Conservation (phyloP, 192 early-diverging fungal species). For the Coemansia sp. region DNA sequence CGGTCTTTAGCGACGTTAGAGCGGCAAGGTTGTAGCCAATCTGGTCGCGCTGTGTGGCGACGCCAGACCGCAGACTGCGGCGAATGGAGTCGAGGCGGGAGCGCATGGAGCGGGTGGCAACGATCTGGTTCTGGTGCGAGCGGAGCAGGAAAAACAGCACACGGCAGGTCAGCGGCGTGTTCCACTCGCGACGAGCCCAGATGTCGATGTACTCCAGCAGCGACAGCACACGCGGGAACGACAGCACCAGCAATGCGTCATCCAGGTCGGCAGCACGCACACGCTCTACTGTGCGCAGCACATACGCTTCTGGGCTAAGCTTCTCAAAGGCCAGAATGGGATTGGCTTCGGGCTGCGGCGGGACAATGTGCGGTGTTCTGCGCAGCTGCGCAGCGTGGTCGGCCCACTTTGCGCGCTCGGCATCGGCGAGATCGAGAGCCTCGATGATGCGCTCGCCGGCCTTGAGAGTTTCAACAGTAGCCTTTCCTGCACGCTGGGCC, state of each 20-base stretch:
- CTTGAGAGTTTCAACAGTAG: slow-evolving; percentile 93
- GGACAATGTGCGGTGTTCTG: slow-evolving; percentile 39
- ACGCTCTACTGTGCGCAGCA: slow-evolving; percentile 73
- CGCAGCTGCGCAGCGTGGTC: slow-evolving; percentile 59
- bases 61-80: slow-evolving; percentile 59
- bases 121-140: slow-evolving; percentile 88
- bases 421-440: slow-evolving; percentile 86
- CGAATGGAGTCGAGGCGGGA: slow-evolving; percentile 73
- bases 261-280: slow-evolving; percentile 86
- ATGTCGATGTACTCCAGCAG: slow-evolving; percentile 75
- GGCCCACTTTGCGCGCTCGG: slow-evolving; percentile 70
- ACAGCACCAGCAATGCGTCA: slow-evolving; percentile 84
- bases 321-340: slow-evolving; percentile 69
- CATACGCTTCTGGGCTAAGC: slow-evolving; percentile 73
- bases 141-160: slow-evolving; percentile 83
- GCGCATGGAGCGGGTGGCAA: slow-evolving; percentile 76
- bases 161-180: slow-evolving; percentile 75
- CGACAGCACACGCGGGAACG: slow-evolving; percentile 76
- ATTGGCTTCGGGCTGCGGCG: slow-evolving; percentile 56
- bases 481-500: slow-evolving; percentile 74
- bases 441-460: slow-evolving; percentile 93
- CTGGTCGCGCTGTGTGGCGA: slow-evolving; percentile 74
- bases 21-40: slow-evolving; percentile 91
- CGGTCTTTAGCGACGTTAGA: slow-evolving; percentile 69
- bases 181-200: slow-evolving; percentile 84